Evolutionary conservation across 2,329 filamentous ascomycete species (phyloP), one percentile per base, ranked within the genome.

Genomic region (Nigrospora sphaerica): DNA sequence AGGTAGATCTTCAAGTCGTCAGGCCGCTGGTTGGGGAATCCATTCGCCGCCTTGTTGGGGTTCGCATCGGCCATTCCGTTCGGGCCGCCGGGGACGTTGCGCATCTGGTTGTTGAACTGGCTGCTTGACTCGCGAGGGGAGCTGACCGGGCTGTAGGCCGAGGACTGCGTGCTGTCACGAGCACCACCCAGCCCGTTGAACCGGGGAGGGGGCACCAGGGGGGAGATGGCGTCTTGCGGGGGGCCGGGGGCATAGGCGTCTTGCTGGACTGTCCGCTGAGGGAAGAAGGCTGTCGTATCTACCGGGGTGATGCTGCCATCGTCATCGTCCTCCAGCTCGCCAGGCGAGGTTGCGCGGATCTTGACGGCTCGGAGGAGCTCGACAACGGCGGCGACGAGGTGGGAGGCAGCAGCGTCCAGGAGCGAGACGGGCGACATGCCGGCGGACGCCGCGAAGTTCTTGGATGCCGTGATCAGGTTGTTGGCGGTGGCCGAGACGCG

Each of bases 401-500:
- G 90, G 19, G 88, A 93, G 9, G 92, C 90, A 2, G 93, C 92
- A 4, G 92, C 93, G 64, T 98, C 93, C 18, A 98, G 74, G 3
- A 98, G 70, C 6, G 89, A 95, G n/a, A 98, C 85, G 0, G 93
- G 93, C 1, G 89, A 92, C 32, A 98, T 78, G 31, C 93, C 93
- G 17, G 81, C 83, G 1, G 89, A 84, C 12, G 81, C 78, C 32
- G 87, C 85, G 64, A 93, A 95, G 61, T 95, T 95, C 70, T 95
- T 95, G 32, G 88, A 86, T 1, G 92, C 89, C 3, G 92, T 97
- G 58, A 97, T 96, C 48, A 98, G 74, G 60, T 92, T 93, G 72
- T 97, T 97, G 42, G 93, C 91, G 1, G 92, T 95, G 3, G 86
- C 85, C n/a, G 90, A 95, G 3, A 97, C 86, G 48, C 85, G 85